A percentile compares a stretch with the other conserved stretches of the same genome.
phyloP scores from a whole-genome alignment of 495 filamentous ascomycete species.

The Articulospora tetracladia region DNA sequence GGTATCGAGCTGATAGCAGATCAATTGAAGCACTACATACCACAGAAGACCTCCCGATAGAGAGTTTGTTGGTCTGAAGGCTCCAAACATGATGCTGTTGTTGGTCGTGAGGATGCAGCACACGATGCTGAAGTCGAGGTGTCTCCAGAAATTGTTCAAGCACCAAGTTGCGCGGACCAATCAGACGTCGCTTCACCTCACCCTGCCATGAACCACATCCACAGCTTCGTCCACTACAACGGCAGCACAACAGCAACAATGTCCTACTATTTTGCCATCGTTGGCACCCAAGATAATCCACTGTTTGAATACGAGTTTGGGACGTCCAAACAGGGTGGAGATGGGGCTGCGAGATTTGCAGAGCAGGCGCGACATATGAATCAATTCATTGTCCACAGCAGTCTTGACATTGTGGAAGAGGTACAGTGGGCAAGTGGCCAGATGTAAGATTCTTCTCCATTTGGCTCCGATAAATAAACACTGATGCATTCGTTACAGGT shows the following conservation, averaged over 20 bases:
- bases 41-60: constrained; percentile 81
- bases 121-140: constrained; percentile 3
- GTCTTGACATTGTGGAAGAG: constrained; percentile 91
- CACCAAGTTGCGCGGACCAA: constrained; percentile 12
- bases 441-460: constrained; percentile 49
- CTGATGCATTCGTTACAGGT: constrained; percentile 48
- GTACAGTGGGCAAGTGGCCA: constrained; percentile 81
- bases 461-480: not conserved
- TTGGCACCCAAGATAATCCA: constrained; percentile 90
- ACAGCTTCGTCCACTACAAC: constrained; percentile 1
- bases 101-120: not conserved
- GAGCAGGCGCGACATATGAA: constrained; percentile 89
- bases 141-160: constrained; percentile 2
- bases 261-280: constrained; percentile 96
- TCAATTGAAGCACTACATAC: constrained; percentile 40
- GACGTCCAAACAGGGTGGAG: constrained; percentile 88
- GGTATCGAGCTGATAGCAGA: not conserved
- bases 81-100: constrained; percentile 60
- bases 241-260: constrained; percentile 40
- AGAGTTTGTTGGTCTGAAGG: constrained; percentile 74
- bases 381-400: constrained; percentile 93
- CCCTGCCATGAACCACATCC: not conserved
- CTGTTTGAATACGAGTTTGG: constrained; percentile 96
- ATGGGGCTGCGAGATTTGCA: constrained; percentile 82
- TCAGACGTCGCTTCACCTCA: constrained; percentile 10